Evolutionary conservation across 2,329 filamentous ascomycete species (phyloP), one percentile per base, ranked within the genome.

Genomic region (Sporothrix protearum): DNA sequence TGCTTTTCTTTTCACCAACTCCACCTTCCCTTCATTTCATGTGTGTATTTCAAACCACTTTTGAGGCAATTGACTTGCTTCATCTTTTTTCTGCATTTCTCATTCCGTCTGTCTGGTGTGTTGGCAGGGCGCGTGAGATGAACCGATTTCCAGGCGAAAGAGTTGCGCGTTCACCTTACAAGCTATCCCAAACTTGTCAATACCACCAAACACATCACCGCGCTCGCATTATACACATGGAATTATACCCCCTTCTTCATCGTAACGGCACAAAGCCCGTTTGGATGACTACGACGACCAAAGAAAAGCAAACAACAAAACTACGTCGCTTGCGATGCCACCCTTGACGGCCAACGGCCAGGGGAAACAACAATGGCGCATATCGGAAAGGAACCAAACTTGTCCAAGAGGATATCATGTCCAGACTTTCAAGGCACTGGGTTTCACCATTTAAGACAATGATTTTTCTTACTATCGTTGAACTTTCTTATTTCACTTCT

Each of bases 61-160:
- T 53, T 42, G n/a, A 59, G 57, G 69, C 63, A 63, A 64, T 68
- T 64, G 57, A 57, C 33, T 64, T 12, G 61, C 68, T 67, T 63
- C 33, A 9, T 47, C n/a, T 53, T 39, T 70, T 64, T 19, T 70
- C 30, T 66, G 33, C 47, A 25, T 63, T 49, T 30, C 30, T n/a
- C n/a, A n/a, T 70, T 55, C 39, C 28, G 6, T 45, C 28, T 70
- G 30, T 33, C 39, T 36, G 19, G 10, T 14, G 30, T 45, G n/a
- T 45, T 22, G n/a, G n/a, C 42, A 3, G 25, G 63, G 42, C 42
- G 8, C 33, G 28, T 1, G 19, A 28, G 10, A 55, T 33, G 51
- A 42, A 68, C 53, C 39, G 64, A 30, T 39, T 71, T 68, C 70
- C 63, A 55, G 69, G 59, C 30, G 57, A 70, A 64, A 70, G 69